Percentiles rank a stretch among this genome's conserved stretches.
Evolutionary conservation across 371 early-diverging fungal species (phyloP).

Genomic region (Rhizopus stolonifer): DNA sequence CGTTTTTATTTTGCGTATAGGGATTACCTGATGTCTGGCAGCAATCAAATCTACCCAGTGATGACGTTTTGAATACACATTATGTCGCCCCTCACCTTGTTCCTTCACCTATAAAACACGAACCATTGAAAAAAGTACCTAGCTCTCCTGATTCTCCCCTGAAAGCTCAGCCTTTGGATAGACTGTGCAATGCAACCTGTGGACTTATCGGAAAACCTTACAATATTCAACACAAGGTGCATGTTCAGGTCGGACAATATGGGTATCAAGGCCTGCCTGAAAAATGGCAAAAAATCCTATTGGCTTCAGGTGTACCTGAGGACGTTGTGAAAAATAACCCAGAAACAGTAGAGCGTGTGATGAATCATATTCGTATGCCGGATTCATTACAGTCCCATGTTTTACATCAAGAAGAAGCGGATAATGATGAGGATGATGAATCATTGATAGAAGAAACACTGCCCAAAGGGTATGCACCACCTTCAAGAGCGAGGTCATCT

Average conservation of each 20-base stretch:
- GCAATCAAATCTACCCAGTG: conserved; percentile 55
- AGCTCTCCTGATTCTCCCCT: neutral
- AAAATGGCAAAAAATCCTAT: conserved; percentile 58
- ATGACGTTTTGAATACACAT: conserved; percentile 63
- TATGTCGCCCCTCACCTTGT: conserved; percentile 66
- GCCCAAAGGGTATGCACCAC: conserved; percentile 51
- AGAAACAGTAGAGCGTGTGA: conserved; percentile 50
- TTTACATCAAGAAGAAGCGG: conserved; percentile 4
- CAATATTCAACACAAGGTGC: conserved; percentile 62
- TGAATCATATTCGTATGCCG: conserved; percentile 59
- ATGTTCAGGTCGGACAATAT: conserved; percentile 57
- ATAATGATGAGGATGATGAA: conserved; percentile 3
- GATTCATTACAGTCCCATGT: conserved; percentile 37
- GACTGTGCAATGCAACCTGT: conserved; percentile 19
- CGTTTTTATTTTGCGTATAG: conserved; percentile 17
- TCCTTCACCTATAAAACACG: conserved; percentile 43
- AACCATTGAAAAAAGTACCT: neutral
- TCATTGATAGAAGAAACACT: conserved; percentile 12
- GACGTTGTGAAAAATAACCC: conserved; percentile 56
- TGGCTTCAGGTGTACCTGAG: conserved; percentile 56
- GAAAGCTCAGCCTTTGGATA: conserved; percentile 9
- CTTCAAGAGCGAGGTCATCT: conserved; percentile 46
- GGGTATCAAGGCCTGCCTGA: conserved; percentile 57
- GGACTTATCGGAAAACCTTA: conserved; percentile 59
- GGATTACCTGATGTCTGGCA: conserved; percentile 71